Evolutionary conservation across 352 stramenopile species (phyloP), one percentile per base, ranked within the genome.

Genomic region (Phytophthora agathidicida): DNA sequence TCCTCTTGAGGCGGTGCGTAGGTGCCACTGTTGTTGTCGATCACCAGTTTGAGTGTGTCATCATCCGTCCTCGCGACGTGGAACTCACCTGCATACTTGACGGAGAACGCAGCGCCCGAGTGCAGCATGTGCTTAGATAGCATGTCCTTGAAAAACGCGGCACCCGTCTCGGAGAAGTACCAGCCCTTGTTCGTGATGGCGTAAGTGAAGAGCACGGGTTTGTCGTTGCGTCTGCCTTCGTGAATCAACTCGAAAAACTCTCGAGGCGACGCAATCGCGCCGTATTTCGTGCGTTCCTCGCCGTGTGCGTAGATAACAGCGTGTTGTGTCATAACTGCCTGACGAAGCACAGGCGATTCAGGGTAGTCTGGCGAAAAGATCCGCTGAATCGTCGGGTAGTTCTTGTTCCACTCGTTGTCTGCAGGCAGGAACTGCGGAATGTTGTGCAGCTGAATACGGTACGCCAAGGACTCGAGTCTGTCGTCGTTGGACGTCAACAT

Each of bases 1-100:
- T 64, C 24, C 14, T 61, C 55, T 23, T 61, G 53, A 0, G 60
- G 61, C 27, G 66, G 66, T 1, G 61, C 55, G 36, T 75, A 75
- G 6, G 66, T 75, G 38, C 66, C 61, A 36, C 66, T 75, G 24
- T 75, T 65, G 46, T 75, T 75, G 61, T 75, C 66, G 17, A 75
- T 68, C 9, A 75, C 30, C 2, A 75, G 61, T 19, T 65, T 75
- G 16, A 32, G 22, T 0, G 20, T 36, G 14, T 54, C 56, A 14
- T 51, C 36, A 6, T 9, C n/a, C 11, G 7, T 41, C 22, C 27
- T 48, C 20, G 71, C 39, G 2, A 75, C 46, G 27, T 45, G 56
- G 42, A 75, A 75, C 33, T 75, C 66, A 11, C 65, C 65, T 3
- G 65, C 64, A 10, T 72, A 72, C 19, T 47, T 70, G 42, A 71